Percentiles rank a stretch among this genome's conserved stretches.
Conservation (phyloP, 805 yeast genomes). For the Ogataea populi-albae region DNA sequence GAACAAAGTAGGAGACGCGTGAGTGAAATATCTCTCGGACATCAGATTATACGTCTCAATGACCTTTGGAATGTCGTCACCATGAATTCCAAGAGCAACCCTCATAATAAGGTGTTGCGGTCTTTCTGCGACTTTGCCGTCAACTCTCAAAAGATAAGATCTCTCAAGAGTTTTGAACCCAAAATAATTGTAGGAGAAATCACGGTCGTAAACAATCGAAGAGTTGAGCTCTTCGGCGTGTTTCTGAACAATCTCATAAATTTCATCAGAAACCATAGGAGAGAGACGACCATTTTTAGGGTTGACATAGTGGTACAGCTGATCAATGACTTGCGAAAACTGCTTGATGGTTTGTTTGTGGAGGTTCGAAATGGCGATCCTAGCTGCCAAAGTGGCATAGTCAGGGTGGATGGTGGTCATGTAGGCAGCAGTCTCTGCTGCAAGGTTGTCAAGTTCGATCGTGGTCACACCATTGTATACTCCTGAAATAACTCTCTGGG, state of each 20-base stretch:
- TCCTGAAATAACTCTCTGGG: conserved; percentile 93
- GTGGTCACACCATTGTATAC: conserved; percentile 98
- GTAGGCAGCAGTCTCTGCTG: conserved; percentile 97
- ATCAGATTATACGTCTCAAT: conserved; percentile 56
- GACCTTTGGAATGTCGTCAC: conserved; percentile 48
- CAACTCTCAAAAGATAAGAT: conserved; percentile 51
- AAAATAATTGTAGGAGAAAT: conserved; percentile 55
- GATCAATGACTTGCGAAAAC: conserved; percentile 73
- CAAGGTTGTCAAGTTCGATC: conserved; percentile 70
- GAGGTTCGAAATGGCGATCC: conserved; percentile 90
- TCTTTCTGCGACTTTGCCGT: conserved; percentile 58
- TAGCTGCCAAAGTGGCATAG: conserved; percentile 90
- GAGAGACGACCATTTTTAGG: conserved; percentile 67
- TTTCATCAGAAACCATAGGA: conserved; percentile 70
- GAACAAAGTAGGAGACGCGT: conserved; percentile 61
- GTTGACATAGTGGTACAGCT: conserved; percentile 73
- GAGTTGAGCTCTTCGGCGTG: conserved; percentile 66
- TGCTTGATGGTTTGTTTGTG: conserved; percentile 92
- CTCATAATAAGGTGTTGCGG: conserved; percentile 63
- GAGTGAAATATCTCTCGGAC: conserved; percentile 58
- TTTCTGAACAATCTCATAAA: conserved; percentile 59
- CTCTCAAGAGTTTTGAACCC: conserved; percentile 62
- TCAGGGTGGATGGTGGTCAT: conserved; percentile 99
- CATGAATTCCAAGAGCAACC: conserved; percentile 61
- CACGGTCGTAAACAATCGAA: conserved; percentile 71